phyloP scores from a whole-genome alignment of 179 eudicot species.

The Nepenthes alata region DNA sequence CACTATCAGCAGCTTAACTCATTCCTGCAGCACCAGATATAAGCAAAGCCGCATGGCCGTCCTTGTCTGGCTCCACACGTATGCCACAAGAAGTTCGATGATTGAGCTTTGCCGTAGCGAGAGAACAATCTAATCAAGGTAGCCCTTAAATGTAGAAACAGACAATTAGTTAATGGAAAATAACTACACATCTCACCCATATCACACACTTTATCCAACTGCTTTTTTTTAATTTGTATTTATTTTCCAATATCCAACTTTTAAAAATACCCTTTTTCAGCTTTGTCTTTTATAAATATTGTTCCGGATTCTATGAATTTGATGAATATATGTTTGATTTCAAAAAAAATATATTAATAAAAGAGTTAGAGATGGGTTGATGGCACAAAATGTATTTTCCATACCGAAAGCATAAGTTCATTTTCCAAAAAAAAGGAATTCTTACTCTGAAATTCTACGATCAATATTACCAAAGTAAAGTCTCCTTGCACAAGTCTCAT shows the following conservation, averaged over 20 bases:
- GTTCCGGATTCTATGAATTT: too few relatives aligned
- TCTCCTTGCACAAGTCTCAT: slow-evolving; percentile 50
- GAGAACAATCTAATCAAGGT: slow-evolving; percentile 72
- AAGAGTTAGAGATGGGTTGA: too few relatives aligned
- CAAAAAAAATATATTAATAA: too few relatives aligned
- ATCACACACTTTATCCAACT: too few relatives aligned
- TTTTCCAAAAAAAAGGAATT: not conserved
- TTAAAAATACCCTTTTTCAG: too few relatives aligned
- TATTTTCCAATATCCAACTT: too few relatives aligned
- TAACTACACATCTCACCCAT: not conserved
- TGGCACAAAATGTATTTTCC: too few relatives aligned
- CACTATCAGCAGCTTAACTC: slow-evolving; percentile 43
- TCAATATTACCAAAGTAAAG: slow-evolving; percentile 77
- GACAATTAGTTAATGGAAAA: not conserved
- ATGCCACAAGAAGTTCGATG: slow-evolving; percentile 80
- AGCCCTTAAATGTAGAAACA: slow-evolving; percentile 33
- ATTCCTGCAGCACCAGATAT: slow-evolving; percentile 55
- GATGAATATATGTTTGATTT: too few relatives aligned
- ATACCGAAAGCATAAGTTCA: too few relatives aligned
- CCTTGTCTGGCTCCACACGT: slow-evolving; percentile 88
- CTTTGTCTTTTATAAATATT: not conserved
- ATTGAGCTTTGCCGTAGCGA: slow-evolving; percentile 69
- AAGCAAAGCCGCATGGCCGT: slow-evolving; percentile 88
- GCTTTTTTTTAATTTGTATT: too few relatives aligned
- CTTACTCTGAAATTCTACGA: slow-evolving; percentile 73